A percentile compares a stretch with the other conserved stretches of the same genome.
phyloP scores from a whole-genome alignment of 768 basidiomycete genomes.

The Cystofilobasidium ferigula region DNA sequence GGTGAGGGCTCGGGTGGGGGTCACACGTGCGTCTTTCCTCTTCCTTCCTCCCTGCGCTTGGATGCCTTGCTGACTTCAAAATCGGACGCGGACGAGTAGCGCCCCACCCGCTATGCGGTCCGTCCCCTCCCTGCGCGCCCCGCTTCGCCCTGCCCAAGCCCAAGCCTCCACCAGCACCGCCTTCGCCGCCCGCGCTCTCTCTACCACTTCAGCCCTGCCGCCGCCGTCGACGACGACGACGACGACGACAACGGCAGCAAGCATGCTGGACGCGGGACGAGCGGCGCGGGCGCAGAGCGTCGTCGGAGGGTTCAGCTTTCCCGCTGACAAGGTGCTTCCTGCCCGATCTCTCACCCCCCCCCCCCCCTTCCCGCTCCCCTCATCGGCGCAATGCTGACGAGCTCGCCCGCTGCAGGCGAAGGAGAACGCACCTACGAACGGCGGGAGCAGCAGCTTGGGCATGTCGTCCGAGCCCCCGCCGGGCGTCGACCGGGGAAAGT shows the following conservation, averaged over 20 bases:
- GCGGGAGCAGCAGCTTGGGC: conserved; percentile 1
- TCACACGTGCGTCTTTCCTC: neutral
- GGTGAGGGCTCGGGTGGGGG: neutral
- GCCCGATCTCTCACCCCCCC: neutral
- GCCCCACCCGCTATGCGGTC: neutral
- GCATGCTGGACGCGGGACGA: too few species aligned
- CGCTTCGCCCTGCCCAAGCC: neutral
- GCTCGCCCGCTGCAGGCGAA: neutral
- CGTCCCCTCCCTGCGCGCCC: too few species aligned
- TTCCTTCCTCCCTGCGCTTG: too few species aligned
- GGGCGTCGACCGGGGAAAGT: neutral
- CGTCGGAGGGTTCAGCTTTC: conserved; percentile 6
- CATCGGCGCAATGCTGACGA: too few species aligned
- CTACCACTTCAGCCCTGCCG: too few species aligned
- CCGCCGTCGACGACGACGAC: neutral
- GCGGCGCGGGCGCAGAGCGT: neutral
- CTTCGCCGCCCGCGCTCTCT: neutral
- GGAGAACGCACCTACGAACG: neutral
- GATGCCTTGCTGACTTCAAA: too few species aligned
- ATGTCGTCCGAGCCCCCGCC: neutral
- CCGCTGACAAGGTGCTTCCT: neutral
- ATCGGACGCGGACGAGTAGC: neutral
- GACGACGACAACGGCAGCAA: neutral
- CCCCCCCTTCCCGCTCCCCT: neutral
- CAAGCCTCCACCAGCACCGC: neutral